These are phyloP conservation scores for Cercospora sojina DNA, from an alignment of 2,329 filamentous ascomycete species.

Conservation along the genomic window DNA sequence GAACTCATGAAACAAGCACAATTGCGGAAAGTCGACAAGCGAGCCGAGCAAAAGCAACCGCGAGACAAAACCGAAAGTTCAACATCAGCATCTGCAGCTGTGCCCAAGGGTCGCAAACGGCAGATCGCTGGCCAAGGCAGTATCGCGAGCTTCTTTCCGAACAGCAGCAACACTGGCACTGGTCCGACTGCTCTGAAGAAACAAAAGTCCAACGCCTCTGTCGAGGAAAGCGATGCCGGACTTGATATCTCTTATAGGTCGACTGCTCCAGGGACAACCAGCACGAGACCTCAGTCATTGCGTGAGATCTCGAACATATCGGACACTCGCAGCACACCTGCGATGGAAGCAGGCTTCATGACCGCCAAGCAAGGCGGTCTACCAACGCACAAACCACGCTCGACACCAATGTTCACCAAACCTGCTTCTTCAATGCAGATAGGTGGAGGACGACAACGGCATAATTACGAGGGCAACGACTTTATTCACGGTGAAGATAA, in stretches of 20 bases:
- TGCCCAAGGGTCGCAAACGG: conserved; percentile 40
- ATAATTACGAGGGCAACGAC: background rate
- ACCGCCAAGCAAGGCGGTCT: conserved; percentile 12
- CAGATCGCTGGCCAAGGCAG: conserved; percentile 51
- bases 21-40: conserved; percentile 32
- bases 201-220: background rate
- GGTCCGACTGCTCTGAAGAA: background rate
- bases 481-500: background rate
- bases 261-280: background rate
- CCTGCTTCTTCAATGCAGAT: conserved; percentile 28
- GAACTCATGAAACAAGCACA: conserved; percentile 42
- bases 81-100: conserved; percentile 15
- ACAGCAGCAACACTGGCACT: conserved; percentile 19
- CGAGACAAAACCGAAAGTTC: background rate
- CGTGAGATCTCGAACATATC: conserved; percentile 4
- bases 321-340: conserved; percentile 19
- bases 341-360: background rate
- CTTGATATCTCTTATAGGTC: background rate
- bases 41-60: conserved; percentile 27
- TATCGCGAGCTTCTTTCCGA: conserved; percentile 55
- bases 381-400: conserved; percentile 28
- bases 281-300: background rate
- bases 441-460: conserved; percentile 11
- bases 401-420: conserved; percentile 34
- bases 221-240: conserved; percentile 32